Percentiles rank a stretch among this genome's conserved stretches.
Conservation (phyloP, 352 stramenopile genomes). For the Globisporangium lucens region DNA sequence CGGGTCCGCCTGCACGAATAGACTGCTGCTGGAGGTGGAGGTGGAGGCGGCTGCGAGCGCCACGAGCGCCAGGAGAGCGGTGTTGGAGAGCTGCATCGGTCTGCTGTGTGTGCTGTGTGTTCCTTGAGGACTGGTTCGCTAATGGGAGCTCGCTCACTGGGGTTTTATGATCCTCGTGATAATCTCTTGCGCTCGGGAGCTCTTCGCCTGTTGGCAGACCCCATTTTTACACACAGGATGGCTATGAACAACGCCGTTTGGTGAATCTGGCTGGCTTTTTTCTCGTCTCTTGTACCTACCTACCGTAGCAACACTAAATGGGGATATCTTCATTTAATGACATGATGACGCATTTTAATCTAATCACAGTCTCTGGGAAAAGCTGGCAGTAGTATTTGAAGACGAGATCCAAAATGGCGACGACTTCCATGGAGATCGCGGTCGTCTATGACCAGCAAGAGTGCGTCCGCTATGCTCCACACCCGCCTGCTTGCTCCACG, state of each 20-base stretch:
- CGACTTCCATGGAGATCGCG: constrained; percentile 28
- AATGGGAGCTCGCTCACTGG: neutral
- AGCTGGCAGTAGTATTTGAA: no score
- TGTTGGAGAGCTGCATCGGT: constrained; percentile 48
- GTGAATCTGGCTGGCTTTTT: neutral
- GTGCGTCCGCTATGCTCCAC: constrained; percentile 27
- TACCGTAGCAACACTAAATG: neutral
- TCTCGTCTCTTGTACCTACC: neutral
- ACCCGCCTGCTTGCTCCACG: neutral
- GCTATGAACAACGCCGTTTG: neutral
- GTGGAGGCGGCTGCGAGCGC: constrained; percentile 17
- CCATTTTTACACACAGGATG: no score
- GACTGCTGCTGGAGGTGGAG: neutral
- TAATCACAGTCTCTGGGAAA: neutral
- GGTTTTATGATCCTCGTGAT: neutral
- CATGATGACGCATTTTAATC: neutral
- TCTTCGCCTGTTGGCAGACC: neutral
- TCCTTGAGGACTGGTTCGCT: neutral
- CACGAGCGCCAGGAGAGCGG: constrained; percentile 34
- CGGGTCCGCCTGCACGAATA: constrained; percentile 48
- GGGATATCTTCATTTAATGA: neutral
- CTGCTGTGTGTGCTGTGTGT: neutral
- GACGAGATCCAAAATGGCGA: neutral
- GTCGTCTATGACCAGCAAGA: constrained; percentile 59
- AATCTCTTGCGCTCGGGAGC: no score